Percentiles rank a stretch among this genome's conserved stretches.
These are phyloP conservation scores for Torulaspora maleeae DNA, from an alignment of 805 yeast species.

Conservation along the genomic window DNA sequence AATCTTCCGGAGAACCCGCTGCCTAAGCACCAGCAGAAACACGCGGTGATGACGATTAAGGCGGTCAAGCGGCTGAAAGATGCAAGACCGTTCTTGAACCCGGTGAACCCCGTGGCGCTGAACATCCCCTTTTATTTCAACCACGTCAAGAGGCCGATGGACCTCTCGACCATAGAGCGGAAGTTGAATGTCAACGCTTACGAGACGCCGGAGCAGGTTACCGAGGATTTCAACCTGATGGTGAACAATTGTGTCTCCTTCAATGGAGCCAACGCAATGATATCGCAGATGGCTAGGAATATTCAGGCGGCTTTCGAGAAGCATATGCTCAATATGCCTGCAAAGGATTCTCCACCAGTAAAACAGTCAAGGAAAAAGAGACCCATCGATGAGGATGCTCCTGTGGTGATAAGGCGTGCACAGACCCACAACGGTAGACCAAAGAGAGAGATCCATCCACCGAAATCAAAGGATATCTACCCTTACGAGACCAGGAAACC, in stretches of 20 bases:
- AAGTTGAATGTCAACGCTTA: conserved; percentile 70
- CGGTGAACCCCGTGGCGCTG: conserved; percentile 84
- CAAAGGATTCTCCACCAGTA: conserved; percentile 42
- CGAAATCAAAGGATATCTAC: conserved; percentile 80
- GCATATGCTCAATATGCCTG: conserved; percentile 88
- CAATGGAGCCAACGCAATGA: conserved; percentile 78
- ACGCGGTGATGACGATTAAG: conserved; percentile 70
- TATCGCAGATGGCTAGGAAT: conserved; percentile 87
- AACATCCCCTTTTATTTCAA: conserved; percentile 90
- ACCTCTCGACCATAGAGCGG: conserved; percentile 81
- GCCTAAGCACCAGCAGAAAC: conserved; percentile 80
- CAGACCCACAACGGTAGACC: conserved; percentile 79
- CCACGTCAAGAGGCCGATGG: conserved; percentile 85
- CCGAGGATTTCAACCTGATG: conserved; percentile 77
- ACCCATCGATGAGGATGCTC: conserved; percentile 32
- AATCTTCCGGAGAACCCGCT: conserved; percentile 63
- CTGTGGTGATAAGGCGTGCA: conserved; percentile 61
- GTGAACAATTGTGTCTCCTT: conserved; percentile 76
- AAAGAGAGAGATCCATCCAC: conserved; percentile 94
- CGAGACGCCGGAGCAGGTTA: conserved; percentile 60
- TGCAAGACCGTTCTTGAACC: conserved; percentile 82
- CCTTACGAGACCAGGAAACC: conserved; percentile 77
- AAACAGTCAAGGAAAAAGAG: conserved; percentile 31
- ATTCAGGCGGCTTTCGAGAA: conserved; percentile 90
- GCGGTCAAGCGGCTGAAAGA: conserved; percentile 88